Percentiles rank a stretch among this genome's conserved stretches.
Conservation (phyloP, 2,329 filamentous ascomycete species). For the Phaeomoniella chlamydospora region DNA sequence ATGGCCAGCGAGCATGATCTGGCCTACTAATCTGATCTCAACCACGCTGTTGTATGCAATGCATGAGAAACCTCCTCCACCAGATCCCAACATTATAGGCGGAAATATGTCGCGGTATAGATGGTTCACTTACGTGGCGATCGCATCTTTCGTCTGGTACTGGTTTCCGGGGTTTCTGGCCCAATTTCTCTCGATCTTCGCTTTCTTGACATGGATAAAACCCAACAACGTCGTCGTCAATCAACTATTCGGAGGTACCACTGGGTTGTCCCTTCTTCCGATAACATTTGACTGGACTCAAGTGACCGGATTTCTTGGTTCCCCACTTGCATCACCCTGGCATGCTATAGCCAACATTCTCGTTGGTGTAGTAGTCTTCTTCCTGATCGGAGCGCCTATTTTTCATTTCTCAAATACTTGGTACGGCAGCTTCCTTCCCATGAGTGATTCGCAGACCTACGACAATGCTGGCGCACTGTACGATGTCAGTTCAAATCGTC, state of each 20-base stretch:
- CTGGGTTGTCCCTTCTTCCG: slow-evolving; percentile 15
- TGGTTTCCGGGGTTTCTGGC: slow-evolving; percentile 16
- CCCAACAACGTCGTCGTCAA: slow-evolving; percentile 14
- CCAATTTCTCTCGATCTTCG: slow-evolving; percentile 15
- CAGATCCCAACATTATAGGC: slow-evolving; percentile 29
- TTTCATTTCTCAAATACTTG: slow-evolving; percentile 21
- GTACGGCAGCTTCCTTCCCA: slow-evolving; percentile 20
- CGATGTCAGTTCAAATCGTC: slow-evolving; percentile 17
- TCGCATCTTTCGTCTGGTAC: slow-evolving; percentile 45
- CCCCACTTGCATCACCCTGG: slow-evolving; percentile 18
- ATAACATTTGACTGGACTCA: slow-evolving; percentile 28
- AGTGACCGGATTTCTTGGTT: slow-evolving; percentile 14
- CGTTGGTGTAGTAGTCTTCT: slow-evolving; percentile 26
- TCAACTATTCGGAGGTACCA: slow-evolving; percentile 15
- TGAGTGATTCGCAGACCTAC: slow-evolving; percentile 17
- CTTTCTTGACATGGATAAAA: slow-evolving; percentile 15
- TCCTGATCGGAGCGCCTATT: slow-evolving; percentile 26
- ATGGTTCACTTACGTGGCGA: slow-evolving; percentile 47
- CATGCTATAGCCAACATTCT: slow-evolving; percentile 27
- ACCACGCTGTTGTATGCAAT: slow-evolving; percentile 13
- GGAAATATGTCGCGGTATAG: slow-evolving; percentile 27
- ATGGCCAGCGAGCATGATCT: slow-evolving; percentile 42
- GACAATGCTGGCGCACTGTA: slow-evolving; percentile 19
- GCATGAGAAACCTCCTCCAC: slow-evolving; percentile 23
- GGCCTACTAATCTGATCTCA: slow-evolving; percentile 33